Evolutionary conservation across 2,329 filamentous ascomycete species (phyloP).

Genomic region (Meredithiella fracta): DNA sequence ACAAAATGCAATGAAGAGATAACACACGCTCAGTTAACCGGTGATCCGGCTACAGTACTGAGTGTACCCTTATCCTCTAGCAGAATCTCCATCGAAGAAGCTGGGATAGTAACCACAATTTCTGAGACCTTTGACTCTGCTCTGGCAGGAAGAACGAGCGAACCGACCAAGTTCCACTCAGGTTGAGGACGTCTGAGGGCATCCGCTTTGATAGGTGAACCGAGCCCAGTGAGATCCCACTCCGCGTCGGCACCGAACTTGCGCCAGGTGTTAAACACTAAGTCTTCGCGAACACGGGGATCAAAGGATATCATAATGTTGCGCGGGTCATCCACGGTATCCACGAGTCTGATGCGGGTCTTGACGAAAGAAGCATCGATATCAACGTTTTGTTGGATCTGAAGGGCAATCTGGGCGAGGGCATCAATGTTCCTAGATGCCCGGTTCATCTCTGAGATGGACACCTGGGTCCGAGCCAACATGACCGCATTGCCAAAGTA

Average conservation of each 20-base stretch:
- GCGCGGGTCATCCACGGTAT: conserved; percentile 24
- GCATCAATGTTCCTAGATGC: conserved; percentile 17
- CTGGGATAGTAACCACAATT: conserved; percentile 21
- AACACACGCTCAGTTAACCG: conserved; percentile 5
- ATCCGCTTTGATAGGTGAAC: conserved; percentile 16
- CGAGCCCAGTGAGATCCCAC: conserved; percentile 21
- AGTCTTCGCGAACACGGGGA: conserved; percentile 24
- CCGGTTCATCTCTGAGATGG: conserved; percentile 16
- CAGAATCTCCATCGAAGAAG: conserved; percentile 19
- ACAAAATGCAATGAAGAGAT: too few species aligned
- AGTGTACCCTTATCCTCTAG: conserved; percentile 18
- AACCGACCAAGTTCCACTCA: conserved; percentile 20
- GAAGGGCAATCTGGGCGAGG: conserved; percentile 20
- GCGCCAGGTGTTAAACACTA: conserved; percentile 31
- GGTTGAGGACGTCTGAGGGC: conserved; percentile 20
- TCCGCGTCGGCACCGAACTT: conserved; percentile 27
- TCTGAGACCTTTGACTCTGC: conserved; percentile 18
- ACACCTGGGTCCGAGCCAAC: conserved; percentile 22
- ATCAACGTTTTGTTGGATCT: conserved; percentile 18
- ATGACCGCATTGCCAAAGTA: conserved; percentile 29
- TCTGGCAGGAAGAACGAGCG: conserved; percentile 21
- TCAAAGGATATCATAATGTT: conserved; percentile 26
- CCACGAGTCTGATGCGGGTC: conserved; percentile 24
- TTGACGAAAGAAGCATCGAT: conserved; percentile 27
- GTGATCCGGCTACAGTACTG: conserved; percentile 19